Percentiles rank a stretch among this genome's conserved stretches.
Evolutionary conservation across 768 basidiomycete genomes (phyloP).

Genomic region (Rhodotorula paludigena): DNA sequence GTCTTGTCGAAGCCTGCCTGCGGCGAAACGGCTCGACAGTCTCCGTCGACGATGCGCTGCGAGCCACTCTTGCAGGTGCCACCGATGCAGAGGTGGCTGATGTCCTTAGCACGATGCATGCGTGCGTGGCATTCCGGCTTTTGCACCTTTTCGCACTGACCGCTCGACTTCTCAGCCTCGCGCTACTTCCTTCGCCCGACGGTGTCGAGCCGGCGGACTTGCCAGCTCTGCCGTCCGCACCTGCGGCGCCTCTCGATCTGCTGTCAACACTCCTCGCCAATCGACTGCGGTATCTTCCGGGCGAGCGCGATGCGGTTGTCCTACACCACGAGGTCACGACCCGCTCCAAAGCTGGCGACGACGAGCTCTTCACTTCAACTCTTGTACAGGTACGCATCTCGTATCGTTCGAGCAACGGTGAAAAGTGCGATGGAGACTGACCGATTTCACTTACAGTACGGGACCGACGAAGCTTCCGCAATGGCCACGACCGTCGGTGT

Average conservation of each 20-base stretch:
- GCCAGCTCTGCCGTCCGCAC: slow-evolving; percentile 32
- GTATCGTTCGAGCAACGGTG: too few species aligned
- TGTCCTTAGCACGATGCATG: too few species aligned
- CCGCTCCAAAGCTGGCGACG: slow-evolving; percentile 4
- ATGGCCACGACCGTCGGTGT: slow-evolving; percentile 84
- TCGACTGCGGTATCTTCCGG: slow-evolving; percentile 62
- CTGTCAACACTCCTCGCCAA: slow-evolving; percentile 68
- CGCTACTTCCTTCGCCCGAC: slow-evolving; percentile 10
- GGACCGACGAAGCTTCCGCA: slow-evolving; percentile 59
- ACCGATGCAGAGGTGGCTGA: too few species aligned
- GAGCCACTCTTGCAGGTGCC: too few species aligned
- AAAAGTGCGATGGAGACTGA: background rate
- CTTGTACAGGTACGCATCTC: slow-evolving; percentile 36
- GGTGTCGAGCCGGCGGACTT: slow-evolving; percentile 10
- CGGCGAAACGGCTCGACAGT: background rate
- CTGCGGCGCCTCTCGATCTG: slow-evolving; percentile 58
- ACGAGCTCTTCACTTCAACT: slow-evolving; percentile 27
- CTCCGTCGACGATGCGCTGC: background rate
- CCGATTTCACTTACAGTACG: slow-evolving; percentile 51
- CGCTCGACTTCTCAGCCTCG: slow-evolving; percentile 4
- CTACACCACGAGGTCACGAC: slow-evolving; percentile 77
- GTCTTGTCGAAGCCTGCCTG: slow-evolving; percentile 30
- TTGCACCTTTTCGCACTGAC: too few species aligned
- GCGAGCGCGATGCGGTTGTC: slow-evolving; percentile 80
- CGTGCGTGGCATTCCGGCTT: too few species aligned